A percentile compares a stretch with the other conserved stretches of the same genome.
These are phyloP conservation scores for Pelagophyceae sp. DNA, from an alignment of 352 stramenopile species.

Conservation along the genomic window DNA sequence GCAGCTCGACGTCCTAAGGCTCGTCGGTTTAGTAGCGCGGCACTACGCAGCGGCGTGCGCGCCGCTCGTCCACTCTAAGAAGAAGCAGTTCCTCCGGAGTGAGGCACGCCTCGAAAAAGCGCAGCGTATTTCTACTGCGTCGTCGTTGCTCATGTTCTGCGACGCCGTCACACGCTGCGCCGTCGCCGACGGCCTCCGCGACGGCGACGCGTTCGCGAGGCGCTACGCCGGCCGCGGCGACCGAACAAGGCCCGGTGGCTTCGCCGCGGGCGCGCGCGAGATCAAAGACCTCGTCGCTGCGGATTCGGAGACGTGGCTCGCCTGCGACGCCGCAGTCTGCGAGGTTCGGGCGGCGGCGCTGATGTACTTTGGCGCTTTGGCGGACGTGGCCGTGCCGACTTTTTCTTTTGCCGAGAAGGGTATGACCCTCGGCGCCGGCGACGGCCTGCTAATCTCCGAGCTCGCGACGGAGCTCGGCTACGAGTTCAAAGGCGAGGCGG, in stretches of 20 bases:
- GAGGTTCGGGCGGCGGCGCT: not conserved
- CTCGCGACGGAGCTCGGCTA: conserved; percentile 1
- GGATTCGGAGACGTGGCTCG: not conserved
- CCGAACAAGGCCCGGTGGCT: not conserved
- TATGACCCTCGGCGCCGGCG: not conserved
- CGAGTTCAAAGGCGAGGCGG: not conserved
- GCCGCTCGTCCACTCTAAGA: not conserved
- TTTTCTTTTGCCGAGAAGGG: not conserved
- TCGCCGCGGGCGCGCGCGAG: not conserved
- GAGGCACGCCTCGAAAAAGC: no score
- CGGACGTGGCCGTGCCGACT: not conserved
- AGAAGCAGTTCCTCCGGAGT: not conserved
- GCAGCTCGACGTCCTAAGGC: not conserved
- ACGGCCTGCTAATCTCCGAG: not conserved
- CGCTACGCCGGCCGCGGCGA: not conserved
- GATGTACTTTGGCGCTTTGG: not conserved
- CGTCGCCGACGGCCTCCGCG: not conserved
- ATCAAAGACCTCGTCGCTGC: not conserved
- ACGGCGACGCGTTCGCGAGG: not conserved
- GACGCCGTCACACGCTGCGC: not conserved
- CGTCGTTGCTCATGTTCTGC: not conserved
- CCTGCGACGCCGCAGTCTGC: not conserved
- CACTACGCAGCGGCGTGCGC: not conserved
- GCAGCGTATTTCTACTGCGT: not conserved
- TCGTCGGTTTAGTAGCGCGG: not conserved